Percentiles rank a stretch among this genome's conserved stretches.
Evolutionary conservation across 106 monocot genomes (phyloP).

Genomic region (Acorus gramineus): DNA sequence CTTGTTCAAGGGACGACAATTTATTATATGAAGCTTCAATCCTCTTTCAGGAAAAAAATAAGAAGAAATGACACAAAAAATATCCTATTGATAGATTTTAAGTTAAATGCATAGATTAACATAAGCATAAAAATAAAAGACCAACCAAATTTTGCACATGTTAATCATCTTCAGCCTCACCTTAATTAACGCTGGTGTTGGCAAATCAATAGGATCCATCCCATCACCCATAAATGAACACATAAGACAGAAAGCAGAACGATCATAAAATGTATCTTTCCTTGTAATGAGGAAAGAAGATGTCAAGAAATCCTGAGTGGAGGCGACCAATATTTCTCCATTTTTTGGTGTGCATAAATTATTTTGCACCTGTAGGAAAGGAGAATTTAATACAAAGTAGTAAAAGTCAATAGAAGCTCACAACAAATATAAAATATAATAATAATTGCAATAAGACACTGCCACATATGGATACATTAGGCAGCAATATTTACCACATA

Average conservation of each 20-base stretch:
- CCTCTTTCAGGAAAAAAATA: too few species aligned
- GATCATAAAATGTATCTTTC: conserved; percentile 93
- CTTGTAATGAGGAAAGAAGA: conserved; percentile 95
- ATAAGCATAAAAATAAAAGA: too few species aligned
- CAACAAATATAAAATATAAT: not conserved
- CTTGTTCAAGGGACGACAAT: too few species aligned
- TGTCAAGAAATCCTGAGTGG: conserved; percentile 94
- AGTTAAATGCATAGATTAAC: too few species aligned
- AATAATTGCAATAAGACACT: not conserved
- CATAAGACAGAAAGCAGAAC: conserved; percentile 69
- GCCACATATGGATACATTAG: too few species aligned
- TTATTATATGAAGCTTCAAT: too few species aligned
- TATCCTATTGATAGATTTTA: too few species aligned
- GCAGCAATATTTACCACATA: too few species aligned
- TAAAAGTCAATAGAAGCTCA: not conserved
- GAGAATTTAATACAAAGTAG: not conserved
- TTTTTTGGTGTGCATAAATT: conserved; percentile 98
- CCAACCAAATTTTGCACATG: not conserved
- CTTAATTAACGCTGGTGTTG: conserved; percentile 79
- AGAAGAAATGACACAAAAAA: too few species aligned
- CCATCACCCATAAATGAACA: conserved; percentile 92
- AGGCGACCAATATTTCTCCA: conserved; percentile 96
- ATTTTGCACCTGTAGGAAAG: conserved; percentile 71
- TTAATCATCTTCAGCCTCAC: conserved; percentile 10
- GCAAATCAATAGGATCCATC: conserved; percentile 86